Evolutionary conservation across 176 grass and related monocot species (phyloP).

Genomic region (Phoenix roebelenii): DNA sequence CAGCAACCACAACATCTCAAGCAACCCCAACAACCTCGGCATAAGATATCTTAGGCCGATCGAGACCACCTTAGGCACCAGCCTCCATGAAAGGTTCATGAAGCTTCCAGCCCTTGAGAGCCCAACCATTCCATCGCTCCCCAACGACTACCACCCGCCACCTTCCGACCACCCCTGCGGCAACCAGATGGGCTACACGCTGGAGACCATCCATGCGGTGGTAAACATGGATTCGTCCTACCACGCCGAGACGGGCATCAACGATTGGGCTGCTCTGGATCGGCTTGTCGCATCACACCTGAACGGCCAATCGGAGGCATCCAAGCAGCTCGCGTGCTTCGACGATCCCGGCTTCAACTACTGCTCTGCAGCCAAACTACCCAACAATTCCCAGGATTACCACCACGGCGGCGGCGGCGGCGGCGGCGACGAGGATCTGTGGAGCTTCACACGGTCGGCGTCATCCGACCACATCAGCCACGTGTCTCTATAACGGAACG

Average conservation of each 20-base stretch:
- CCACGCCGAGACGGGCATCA: conserved; percentile 1
- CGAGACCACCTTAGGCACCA: conserved; percentile 36
- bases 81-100: conserved; percentile 46
- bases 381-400: background rate
- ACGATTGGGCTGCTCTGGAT: conserved; percentile 65
- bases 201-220: background rate
- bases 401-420: background rate
- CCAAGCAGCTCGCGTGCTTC: conserved; percentile 30
- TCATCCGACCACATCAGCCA: conserved; percentile 42
- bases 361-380: conserved; percentile 6
- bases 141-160: conserved; percentile 2
- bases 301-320: conserved; percentile 35
- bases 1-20: too few relatives aligned
- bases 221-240: background rate
- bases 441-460: conserved; percentile 61
- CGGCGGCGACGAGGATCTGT: conserved; percentile 57
- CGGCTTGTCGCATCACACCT: conserved; percentile 48
- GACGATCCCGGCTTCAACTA: conserved; percentile 24
- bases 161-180: background rate
- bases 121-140: conserved; percentile 21
- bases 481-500: conserved; percentile 26
- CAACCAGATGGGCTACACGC: conserved; percentile 18
- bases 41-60: conserved; percentile 50
- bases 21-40: too few relatives aligned
- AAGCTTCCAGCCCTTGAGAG: conserved; percentile 69